Evolutionary conservation across 345 rosid species (phyloP).

Genomic region (Eucalyptus coolabah): DNA sequence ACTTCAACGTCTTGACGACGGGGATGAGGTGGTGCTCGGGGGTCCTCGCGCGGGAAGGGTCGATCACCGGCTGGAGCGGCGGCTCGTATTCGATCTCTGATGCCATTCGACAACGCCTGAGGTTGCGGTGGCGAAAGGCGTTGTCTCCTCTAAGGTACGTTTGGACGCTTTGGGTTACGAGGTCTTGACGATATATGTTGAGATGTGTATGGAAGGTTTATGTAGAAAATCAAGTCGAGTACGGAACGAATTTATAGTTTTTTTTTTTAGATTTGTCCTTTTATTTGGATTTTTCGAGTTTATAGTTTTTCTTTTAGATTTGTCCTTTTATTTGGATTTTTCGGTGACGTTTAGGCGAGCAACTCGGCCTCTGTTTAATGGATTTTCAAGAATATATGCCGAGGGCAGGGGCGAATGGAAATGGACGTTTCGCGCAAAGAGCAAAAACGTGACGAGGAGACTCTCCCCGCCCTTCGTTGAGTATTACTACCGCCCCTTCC

Average conservation of each 20-base stretch:
- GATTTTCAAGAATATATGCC: background rate
- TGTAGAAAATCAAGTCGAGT: background rate
- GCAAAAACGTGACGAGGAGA: too few relatives aligned
- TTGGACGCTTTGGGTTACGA: background rate
- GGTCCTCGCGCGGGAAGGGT: background rate
- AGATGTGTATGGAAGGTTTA: background rate
- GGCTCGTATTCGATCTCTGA: background rate
- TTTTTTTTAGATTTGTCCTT: background rate
- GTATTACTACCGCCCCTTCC: background rate
- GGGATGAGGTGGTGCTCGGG: background rate
- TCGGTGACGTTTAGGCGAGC: background rate
- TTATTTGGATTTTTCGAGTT: background rate
- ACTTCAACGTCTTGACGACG: background rate
- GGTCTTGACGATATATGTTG: background rate
- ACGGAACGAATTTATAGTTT: background rate
- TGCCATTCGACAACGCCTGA: background rate
- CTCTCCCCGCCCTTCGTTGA: background rate
- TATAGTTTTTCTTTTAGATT: background rate
- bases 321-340: background rate
- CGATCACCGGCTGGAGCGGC: background rate
- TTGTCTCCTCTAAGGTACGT: background rate
- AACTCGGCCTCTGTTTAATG: background rate
- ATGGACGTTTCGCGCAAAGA: background rate
- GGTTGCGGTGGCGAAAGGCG: background rate
- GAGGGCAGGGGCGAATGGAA: background rate